Evolutionary conservation across 2,329 filamentous ascomycete species (phyloP).

Genomic region (Metarhizium anisopliae): DNA sequence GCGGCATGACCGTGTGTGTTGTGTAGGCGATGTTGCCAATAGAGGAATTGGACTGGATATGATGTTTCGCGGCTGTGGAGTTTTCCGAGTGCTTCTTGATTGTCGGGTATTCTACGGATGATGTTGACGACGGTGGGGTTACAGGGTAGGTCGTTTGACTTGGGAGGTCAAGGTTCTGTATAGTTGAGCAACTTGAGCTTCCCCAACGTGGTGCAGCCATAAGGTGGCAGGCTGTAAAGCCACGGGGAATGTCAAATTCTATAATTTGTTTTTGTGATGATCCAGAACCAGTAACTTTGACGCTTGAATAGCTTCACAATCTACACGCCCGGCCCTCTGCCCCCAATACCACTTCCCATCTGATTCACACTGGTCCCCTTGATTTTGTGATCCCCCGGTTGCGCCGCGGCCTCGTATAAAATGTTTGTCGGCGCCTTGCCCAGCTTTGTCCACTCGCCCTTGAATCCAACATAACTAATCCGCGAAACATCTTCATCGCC

Average conservation of each 20-base stretch:
- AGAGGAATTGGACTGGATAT: conserved; percentile 2
- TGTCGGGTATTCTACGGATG: conserved; percentile 10
- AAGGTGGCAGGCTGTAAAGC: too few relatives aligned
- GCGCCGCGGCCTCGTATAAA: conserved; percentile 87
- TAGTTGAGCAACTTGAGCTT: too few relatives aligned
- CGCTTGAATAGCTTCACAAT: background rate
- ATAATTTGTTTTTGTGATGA: too few relatives aligned
- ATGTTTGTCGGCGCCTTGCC: conserved; percentile 67
- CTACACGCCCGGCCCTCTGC: conserved; percentile 26
- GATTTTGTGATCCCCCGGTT: conserved; percentile 75
- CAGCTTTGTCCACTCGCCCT: conserved; percentile 85
- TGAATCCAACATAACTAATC: conserved; percentile 81
- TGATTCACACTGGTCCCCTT: conserved; percentile 47
- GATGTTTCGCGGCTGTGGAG: conserved; percentile 3
- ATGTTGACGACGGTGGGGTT: background rate
- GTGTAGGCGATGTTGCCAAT: conserved; percentile 5
- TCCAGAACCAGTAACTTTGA: too few relatives aligned
- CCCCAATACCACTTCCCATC: conserved; percentile 46
- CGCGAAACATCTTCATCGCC: conserved; percentile 74
- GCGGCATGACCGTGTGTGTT: conserved; percentile 29
- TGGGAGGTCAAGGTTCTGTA: background rate
- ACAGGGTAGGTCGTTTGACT: background rate
- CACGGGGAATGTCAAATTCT: too few relatives aligned
- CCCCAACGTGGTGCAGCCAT: too few relatives aligned
- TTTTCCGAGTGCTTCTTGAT: conserved; percentile 10